These are phyloP conservation scores for Nakaseomyces delphensis DNA, from an alignment of 1,139 yeast species.

Conservation along the genomic window DNA sequence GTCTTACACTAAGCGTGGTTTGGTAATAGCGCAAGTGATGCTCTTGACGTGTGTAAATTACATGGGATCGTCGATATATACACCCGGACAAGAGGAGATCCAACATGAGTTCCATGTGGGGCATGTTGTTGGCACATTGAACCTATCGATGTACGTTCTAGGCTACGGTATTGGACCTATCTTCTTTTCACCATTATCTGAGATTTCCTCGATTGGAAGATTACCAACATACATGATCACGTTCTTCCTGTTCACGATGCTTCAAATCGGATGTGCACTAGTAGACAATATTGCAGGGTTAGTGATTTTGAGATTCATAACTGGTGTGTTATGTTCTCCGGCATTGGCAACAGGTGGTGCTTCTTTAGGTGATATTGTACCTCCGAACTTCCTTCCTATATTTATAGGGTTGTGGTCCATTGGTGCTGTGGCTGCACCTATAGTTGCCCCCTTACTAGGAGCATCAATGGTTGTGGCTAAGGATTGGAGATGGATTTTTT, in stretches of 20 bases:
- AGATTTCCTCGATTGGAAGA: conserved; percentile 45
- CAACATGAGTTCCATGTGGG: conserved; percentile 18
- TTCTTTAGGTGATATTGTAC: conserved; percentile 45
- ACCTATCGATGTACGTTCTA: conserved; percentile 32
- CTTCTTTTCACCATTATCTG: conserved; percentile 48
- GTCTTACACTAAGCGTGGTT: conserved; percentile 36
- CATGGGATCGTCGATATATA: conserved; percentile 53
- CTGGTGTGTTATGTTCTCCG: conserved; percentile 49
- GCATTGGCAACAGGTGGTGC: conserved; percentile 55
- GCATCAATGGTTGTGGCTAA: conserved; percentile 38
- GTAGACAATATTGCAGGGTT: conserved; percentile 45
- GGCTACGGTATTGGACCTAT: conserved; percentile 54
- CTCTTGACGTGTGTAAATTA: conserved; percentile 46
- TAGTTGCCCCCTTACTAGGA: conserved; percentile 56
- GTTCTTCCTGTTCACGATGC: conserved; percentile 45
- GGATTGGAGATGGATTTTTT: conserved; percentile 42
- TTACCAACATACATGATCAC: conserved; percentile 45
- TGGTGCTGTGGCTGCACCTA: conserved; percentile 53
- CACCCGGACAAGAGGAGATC: conserved; percentile 39
- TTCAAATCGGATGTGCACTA: conserved; percentile 55
- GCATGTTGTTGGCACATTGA: conserved; percentile 18
- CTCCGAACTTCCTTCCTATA: conserved; percentile 35
- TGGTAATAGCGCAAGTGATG: conserved; percentile 37
- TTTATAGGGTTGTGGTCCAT: conserved; percentile 44
- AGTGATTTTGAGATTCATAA: conserved; percentile 44